Conservation (phyloP, 257 asterid genomes). For the Solanum gandarillasii region DNA sequence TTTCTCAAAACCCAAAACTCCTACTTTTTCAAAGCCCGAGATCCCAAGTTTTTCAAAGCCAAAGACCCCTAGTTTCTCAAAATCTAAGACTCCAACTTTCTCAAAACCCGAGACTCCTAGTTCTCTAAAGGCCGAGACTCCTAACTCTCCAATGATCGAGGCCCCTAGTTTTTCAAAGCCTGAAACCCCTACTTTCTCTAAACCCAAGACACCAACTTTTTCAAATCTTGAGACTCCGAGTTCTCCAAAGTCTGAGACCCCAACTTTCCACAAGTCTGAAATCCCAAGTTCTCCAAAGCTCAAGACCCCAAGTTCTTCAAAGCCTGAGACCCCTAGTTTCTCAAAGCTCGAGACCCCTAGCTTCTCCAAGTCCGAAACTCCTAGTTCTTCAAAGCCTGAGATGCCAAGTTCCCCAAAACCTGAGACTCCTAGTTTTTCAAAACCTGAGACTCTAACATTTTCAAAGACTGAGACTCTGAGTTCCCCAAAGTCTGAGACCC, state of each 20-base stretch:
- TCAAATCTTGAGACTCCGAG: not conserved
- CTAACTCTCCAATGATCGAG: too few species aligned
- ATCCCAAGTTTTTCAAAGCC: too few species aligned
- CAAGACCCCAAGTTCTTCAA: not conserved
- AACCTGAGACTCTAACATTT: not conserved
- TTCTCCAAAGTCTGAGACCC: too few species aligned
- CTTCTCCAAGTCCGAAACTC: not conserved
- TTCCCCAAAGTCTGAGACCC: not conserved
- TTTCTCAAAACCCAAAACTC: too few species aligned
- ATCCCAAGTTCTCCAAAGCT: not conserved
- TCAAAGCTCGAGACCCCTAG: not conserved
- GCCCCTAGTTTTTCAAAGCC: too few species aligned
- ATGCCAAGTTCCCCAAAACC: too few species aligned
- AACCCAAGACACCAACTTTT: too few species aligned
- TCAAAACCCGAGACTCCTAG: fast-evolving
- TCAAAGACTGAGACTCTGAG: fast-evolving
- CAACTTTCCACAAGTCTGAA: too few species aligned
- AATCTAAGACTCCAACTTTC: fast-evolving
- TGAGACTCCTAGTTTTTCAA: not conserved
- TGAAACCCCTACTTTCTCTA: too few species aligned
- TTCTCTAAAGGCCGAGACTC: fast-evolving
- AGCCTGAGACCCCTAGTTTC: too few species aligned
- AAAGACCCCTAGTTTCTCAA: too few species aligned
- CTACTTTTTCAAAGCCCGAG: fast-evolving
- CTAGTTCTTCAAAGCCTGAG: not conserved